These are phyloP conservation scores for Cladosporium phlei DNA, from an alignment of 2,329 filamentous ascomycete species.

Conservation along the genomic window DNA sequence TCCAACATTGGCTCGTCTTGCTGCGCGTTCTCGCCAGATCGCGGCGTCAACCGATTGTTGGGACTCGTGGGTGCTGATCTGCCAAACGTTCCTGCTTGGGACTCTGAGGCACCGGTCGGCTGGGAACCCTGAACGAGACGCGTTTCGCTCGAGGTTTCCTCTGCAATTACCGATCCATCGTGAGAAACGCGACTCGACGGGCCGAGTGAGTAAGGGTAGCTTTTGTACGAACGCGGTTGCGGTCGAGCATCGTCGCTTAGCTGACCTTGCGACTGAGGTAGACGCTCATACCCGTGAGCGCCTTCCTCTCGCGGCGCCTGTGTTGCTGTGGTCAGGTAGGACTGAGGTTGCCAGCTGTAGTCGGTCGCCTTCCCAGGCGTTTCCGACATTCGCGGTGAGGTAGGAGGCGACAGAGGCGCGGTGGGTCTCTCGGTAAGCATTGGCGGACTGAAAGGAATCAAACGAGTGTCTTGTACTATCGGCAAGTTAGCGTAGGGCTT, in stretches of 20 bases:
- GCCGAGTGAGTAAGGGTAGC: slow-evolving; percentile 40
- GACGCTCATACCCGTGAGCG: slow-evolving; percentile 1
- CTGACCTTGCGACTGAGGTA: slow-evolving; percentile 1
- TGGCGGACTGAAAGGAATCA: slow-evolving; percentile 15
- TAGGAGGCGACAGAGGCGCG: slow-evolving; percentile 47
- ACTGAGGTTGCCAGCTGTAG: slow-evolving; percentile 36
- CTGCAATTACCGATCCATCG: neutral
- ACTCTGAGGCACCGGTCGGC: slow-evolving; percentile 12
- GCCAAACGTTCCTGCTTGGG: slow-evolving; percentile 31
- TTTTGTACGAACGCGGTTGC: slow-evolving; percentile 41
- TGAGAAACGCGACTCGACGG: slow-evolving; percentile 21
- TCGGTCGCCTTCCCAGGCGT: slow-evolving; percentile 40
- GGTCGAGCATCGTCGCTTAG: slow-evolving; percentile 23
- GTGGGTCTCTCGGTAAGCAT: slow-evolving; percentile 41
- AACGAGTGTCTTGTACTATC: slow-evolving; percentile 8
- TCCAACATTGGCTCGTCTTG: slow-evolving; percentile 35
- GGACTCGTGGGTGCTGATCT: slow-evolving; percentile 45
- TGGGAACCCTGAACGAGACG: slow-evolving; percentile 9
- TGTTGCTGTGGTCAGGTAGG: slow-evolving; percentile 18
- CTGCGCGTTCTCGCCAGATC: slow-evolving; percentile 39
- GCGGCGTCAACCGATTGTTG: slow-evolving; percentile 41
- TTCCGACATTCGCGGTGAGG: slow-evolving; percentile 48
- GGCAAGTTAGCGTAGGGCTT: slow-evolving; percentile 4
- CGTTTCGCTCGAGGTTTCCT: neutral
- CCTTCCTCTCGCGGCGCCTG: slow-evolving; percentile 9